phyloP scores from a whole-genome alignment of 305 asterid genomes.

The Fraxinus platypoda region DNA sequence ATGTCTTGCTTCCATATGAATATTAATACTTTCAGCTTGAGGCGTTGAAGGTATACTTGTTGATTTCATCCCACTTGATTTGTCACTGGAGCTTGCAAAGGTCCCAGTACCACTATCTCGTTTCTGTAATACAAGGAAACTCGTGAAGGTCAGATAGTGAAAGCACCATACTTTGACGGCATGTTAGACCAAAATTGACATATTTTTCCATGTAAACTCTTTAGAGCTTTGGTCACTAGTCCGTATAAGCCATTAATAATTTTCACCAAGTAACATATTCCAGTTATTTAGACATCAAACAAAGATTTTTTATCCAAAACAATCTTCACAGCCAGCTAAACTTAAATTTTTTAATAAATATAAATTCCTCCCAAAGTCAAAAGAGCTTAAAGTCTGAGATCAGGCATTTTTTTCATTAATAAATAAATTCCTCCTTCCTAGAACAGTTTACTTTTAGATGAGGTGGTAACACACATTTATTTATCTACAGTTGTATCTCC shows the following conservation, averaged over 20 bases:
- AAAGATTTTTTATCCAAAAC: background rate
- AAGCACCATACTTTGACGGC: background rate
- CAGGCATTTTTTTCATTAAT: background rate
- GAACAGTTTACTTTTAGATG: background rate
- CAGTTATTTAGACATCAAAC: background rate
- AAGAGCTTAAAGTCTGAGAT: background rate
- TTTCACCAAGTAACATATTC: conserved; percentile 4
- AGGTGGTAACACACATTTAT: background rate
- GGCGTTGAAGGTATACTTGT: conserved; percentile 85
- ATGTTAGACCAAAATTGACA: background rate
- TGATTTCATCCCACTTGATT: conserved; percentile 88
- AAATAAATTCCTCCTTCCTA: background rate
- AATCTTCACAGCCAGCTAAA: background rate
- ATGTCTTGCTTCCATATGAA: conserved; percentile 60
- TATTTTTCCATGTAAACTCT: background rate
- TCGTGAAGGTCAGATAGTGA: conserved; percentile 29
- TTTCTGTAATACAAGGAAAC: conserved; percentile 52
- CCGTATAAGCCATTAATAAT: background rate
- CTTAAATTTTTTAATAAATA: background rate
- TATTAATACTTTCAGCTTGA: conserved; percentile 65
- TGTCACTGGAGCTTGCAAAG: conserved; percentile 84
- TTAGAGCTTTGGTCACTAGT: background rate
- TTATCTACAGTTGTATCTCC: background rate
- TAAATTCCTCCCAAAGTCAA: background rate
- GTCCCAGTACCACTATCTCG: conserved; percentile 76